phyloP scores from a whole-genome alignment of 331 rosid species.

The Malus hybrid region DNA sequence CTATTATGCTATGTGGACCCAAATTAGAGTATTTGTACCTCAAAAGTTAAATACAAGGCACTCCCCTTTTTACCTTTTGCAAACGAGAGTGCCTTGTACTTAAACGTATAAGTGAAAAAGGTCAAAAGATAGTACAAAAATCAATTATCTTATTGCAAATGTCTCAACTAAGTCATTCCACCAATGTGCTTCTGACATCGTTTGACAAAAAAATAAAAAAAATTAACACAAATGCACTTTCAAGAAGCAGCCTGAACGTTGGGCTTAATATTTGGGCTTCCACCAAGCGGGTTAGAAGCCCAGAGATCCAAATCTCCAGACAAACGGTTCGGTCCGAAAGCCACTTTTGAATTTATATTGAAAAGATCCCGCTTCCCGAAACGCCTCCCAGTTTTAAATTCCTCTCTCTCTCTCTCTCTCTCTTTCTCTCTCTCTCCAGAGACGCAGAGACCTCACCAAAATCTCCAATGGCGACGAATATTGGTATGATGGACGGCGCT shows the following conservation, averaged over 20 bases:
- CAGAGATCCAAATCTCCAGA: not conserved
- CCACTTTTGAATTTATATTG: constrained; percentile 19
- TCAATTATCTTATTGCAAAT: too few species aligned
- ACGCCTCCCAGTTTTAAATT: constrained; percentile 20
- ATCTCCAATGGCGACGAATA: constrained; percentile 66
- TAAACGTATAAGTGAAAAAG: not conserved
- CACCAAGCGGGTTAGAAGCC: not conserved
- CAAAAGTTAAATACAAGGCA: not conserved
- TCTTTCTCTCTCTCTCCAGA: not conserved
- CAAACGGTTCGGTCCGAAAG: not conserved
- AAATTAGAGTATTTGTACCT: not conserved
- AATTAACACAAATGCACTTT: not conserved
- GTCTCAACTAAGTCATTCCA: too few species aligned
- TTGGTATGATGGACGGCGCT: constrained; percentile 90
- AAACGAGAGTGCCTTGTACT: too few species aligned
- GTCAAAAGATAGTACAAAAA: not conserved
- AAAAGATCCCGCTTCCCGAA: constrained; percentile 31
- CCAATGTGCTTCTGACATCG: not conserved
- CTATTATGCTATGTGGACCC: too few species aligned
- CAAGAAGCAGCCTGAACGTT: not conserved
- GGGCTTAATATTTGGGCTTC: not conserved
- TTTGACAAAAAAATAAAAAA: too few species aligned
- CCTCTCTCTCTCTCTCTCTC: not conserved
- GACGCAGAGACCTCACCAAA: not conserved
- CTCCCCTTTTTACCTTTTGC: not conserved